Percentiles rank a stretch among this genome's conserved stretches.
Evolutionary conservation across 1,284 basidiomycete species (phyloP).

Genomic region (Xerocomus minutiporus): DNA sequence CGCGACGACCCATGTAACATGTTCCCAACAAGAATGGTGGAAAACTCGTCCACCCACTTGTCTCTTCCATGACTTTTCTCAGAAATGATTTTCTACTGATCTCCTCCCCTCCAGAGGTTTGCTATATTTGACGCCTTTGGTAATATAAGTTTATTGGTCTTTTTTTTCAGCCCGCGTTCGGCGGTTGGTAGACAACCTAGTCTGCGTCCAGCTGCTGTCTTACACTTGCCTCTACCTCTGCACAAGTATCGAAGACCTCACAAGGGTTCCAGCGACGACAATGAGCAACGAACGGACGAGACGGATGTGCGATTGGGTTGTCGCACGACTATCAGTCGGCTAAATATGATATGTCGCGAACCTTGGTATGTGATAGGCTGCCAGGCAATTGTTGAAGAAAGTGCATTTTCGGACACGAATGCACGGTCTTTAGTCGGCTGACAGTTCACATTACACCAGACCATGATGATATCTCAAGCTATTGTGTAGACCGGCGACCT

Average conservation of each 20-base stretch:
- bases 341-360: not conserved
- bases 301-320: not conserved
- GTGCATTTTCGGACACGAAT: not conserved
- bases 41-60: not conserved
- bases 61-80: not conserved
- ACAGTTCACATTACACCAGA: not conserved
- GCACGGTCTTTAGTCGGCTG: not conserved
- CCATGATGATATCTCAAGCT: not conserved
- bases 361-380: not conserved
- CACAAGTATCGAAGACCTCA: not conserved
- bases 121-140: not conserved
- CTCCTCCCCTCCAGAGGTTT: not conserved
- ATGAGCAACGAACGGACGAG: not conserved
- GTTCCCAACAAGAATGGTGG: not conserved
- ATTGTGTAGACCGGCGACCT: not conserved
- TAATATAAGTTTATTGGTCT: not conserved
- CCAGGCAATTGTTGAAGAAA: not conserved
- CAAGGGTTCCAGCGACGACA: not conserved
- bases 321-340: not conserved
- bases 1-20: not conserved
- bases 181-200: not conserved
- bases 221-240: not conserved
- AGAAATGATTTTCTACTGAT: not conserved
- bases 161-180: not conserved
- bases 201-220: not conserved